Base-by-base conservation (phyloP, 257 asterid genomes). In the Coffea canephora region DNA sequence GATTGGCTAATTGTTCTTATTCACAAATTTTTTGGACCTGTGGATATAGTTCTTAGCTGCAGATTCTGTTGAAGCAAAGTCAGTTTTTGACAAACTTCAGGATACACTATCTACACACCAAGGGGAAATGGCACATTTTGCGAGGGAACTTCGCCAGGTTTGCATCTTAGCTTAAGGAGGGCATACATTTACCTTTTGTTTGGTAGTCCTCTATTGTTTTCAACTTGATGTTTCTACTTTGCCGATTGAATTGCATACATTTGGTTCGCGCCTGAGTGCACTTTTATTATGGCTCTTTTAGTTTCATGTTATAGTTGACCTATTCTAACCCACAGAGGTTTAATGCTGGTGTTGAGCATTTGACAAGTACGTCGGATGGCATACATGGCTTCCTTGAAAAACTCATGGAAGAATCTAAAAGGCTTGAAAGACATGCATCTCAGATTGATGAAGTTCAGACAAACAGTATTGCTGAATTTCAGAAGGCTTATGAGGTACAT, bases 121-220 rank as follows among this genome's bases (percentile, higher is more conserved):
- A 79, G 92, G 89, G 75, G 97, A 94, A 90, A 88, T 86, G 87
- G 86, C 94, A 66, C 85, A 81, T 31, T 87, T 94, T 80, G 91
- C 94, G 3, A 87, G 92, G 85, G 97, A 92, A 81, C 95, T 94
- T 79, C 93, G 93, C 48, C 92, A 94, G 97, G 98, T 94, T 85
- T 85, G 62, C 65, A 15, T 76, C 41, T 41, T 45, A 64, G 69
- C 4, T 45, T 64, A 25, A 67, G 62, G 48, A 15, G 25, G 27
- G 31, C 34, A 45, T 64, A n/a, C 39, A 43, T 25, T 4, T 12
- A 21, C 5, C 49, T 71, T 68, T n/a, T 61, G 31, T 54, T 36
- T 13, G 31, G 31, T 54, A 15, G 16, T 45, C 14, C 34, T 21
- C n/a, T 54, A 25, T 69, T 23, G 69, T 45, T 25, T 23, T 14